A percentile compares a stretch with the other conserved stretches of the same genome.
phyloP scores from a whole-genome alignment of 179 eudicot species.

The Silene vulgaris region DNA sequence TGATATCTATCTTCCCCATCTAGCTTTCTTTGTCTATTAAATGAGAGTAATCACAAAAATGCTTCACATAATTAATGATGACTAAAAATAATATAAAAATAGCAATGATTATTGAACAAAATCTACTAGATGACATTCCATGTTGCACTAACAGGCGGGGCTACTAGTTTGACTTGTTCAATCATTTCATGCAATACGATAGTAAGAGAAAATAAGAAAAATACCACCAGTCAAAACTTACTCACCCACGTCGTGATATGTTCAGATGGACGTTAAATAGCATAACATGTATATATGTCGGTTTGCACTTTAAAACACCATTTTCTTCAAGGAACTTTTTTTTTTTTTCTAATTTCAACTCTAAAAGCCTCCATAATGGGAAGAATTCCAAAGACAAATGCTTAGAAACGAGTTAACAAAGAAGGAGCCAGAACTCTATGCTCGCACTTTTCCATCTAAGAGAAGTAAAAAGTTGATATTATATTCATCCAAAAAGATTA shows the following conservation, averaged over 20 bases:
- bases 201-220: neutral
- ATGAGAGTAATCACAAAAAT: neutral
- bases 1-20: neutral
- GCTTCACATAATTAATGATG: neutral
- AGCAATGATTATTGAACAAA: neutral
- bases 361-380: neutral
- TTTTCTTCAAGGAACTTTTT: neutral
- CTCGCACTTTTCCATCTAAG: neutral
- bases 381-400: neutral
- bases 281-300: neutral
- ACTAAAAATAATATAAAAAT: no score
- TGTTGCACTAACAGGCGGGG: neutral
- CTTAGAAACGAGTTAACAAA: no score
- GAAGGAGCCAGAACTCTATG: neutral
- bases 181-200: neutral
- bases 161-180: neutral
- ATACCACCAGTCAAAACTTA: neutral
- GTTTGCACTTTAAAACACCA: neutral
- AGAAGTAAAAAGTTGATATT: no score
- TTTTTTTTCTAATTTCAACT: neutral
- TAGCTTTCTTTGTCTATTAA: neutral
- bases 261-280: neutral
- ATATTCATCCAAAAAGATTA: no score
- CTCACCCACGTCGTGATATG: neutral
- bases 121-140: conserved; percentile 1